Percentiles rank a stretch among this genome's conserved stretches.
Conservation (phyloP, 2,329 filamentous ascomycete species). For the Alternaria tenuissima region DNA sequence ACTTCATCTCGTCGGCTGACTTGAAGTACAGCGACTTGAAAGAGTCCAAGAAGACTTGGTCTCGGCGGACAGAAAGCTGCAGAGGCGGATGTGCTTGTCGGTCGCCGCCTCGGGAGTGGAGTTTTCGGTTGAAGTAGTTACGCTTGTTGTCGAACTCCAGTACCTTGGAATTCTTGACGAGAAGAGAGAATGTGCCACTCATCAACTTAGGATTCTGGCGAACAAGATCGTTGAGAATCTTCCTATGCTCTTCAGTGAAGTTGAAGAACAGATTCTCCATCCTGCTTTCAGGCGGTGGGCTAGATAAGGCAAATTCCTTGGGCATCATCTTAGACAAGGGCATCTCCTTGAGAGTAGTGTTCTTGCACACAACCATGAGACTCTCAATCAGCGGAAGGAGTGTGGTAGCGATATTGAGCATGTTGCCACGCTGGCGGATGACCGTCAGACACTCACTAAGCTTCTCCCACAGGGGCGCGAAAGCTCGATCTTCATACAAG, state of each 20-base stretch:
- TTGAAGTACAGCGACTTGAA: slow-evolving; percentile 99
- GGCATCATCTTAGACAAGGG: slow-evolving; percentile 52
- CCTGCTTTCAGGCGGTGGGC: slow-evolving; percentile 77
- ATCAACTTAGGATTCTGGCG: slow-evolving; percentile 97
- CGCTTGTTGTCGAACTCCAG: slow-evolving; percentile 99
- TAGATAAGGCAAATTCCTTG: slow-evolving; percentile 77
- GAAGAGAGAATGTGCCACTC: slow-evolving; percentile 94
- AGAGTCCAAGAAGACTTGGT: slow-evolving; percentile 97
- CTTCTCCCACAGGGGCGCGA: slow-evolving; percentile 90
- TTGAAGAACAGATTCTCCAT: slow-evolving; percentile 95
- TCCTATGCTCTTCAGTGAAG: slow-evolving; percentile 96
- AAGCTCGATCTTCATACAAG: slow-evolving; percentile 89
- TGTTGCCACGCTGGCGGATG: slow-evolving; percentile 90
- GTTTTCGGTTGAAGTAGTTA: slow-evolving; percentile 95
- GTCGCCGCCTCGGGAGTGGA: slow-evolving; percentile 78
- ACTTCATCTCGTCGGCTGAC: slow-evolving; percentile 95
- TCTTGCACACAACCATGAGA: slow-evolving; percentile 99
- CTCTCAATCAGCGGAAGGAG: slow-evolving; percentile 93
- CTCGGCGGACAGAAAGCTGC: slow-evolving; percentile 87
- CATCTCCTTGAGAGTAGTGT: slow-evolving; percentile 81
- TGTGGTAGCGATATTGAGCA: slow-evolving; percentile 97
- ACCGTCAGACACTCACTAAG: slow-evolving; percentile 86
- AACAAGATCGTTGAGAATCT: slow-evolving; percentile 97
- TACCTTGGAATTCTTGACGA: slow-evolving; percentile 99
- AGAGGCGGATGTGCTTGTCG: slow-evolving; percentile 75